Evolutionary conservation across 2,329 filamentous ascomycete genomes (phyloP), one percentile per base, ranked within the genome.

Genomic region (Sporothrix phasma): DNA sequence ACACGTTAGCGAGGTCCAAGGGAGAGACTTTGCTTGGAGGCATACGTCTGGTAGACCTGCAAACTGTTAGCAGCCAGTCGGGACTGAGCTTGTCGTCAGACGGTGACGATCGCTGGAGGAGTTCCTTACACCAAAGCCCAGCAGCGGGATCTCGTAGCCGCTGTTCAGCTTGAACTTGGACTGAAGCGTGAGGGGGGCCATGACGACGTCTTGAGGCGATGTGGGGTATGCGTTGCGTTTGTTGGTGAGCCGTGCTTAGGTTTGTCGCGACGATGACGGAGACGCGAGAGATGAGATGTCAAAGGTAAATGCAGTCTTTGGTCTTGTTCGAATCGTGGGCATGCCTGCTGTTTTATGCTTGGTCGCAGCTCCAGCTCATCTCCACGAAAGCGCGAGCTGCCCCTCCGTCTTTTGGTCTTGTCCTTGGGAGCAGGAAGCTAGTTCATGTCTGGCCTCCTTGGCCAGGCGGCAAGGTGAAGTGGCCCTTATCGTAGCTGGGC

Each of bases 81-180:
- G 13, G 2, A 7, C 34, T 10, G 8, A 10, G 6, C 34, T 1
- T 10, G 34, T 2, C 8, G 34, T 10, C 8, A 37, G 6, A 11
- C 34, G 34, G n/a, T n/a, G n/a, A n/a, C n/a, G n/a, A n/a, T n/a
- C n/a, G n/a, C n/a, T n/a, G n/a, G n/a, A n/a, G n/a, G n/a, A n/a
- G n/a, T n/a, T n/a, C n/a, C 80, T 69, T 75, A 84, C 81, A 61
- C 82, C 82, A 66, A 80, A 84, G 53, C 82, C 82, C 22, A 84
- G 72, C 8, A 74, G 73, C 1, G 82, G 82, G 2, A 84, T 76
- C 61, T 80, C 76, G 66, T 81, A 76, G 68, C 82, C 82, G 70
- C 79, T 84, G 69, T 79, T 80, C 64, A 84, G 77, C 75, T 81
- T 84, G 69, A 78, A 68, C 17, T 76, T 78, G 6, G 80, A 82